These are phyloP conservation scores for Penicillium longicatenatum DNA, from an alignment of 495 filamentous ascomycete species.

Conservation along the genomic window DNA sequence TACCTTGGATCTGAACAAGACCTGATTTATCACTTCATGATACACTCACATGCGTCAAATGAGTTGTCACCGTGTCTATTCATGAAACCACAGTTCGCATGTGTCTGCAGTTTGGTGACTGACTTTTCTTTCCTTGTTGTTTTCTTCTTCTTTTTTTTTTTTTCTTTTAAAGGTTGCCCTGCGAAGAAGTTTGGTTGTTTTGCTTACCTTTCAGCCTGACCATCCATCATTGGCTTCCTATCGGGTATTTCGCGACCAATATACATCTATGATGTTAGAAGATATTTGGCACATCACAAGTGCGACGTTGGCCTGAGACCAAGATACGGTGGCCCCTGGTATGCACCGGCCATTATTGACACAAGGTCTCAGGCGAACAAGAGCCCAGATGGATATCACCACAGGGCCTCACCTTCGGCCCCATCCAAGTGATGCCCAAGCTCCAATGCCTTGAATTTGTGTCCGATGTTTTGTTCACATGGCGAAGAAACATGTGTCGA, in stretches of 20 bases:
- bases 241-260: too few relatives aligned
- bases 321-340: background rate
- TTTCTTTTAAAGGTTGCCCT: too few relatives aligned
- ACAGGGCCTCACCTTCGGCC: background rate
- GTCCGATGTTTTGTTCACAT: too few relatives aligned
- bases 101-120: too few relatives aligned
- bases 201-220: too few relatives aligned
- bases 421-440: background rate
- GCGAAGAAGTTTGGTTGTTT: too few relatives aligned
- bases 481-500: background rate
- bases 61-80: background rate
- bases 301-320: background rate
- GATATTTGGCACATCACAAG: background rate
- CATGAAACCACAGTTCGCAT: too few relatives aligned
- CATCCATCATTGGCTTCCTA: too few relatives aligned
- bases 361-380: background rate
- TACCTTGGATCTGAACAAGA: background rate
- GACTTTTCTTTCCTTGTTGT: too few relatives aligned
- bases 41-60: background rate
- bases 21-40: background rate
- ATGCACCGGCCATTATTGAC: background rate
- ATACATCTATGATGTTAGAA: too few relatives aligned
- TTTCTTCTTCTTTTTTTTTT: too few relatives aligned
- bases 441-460: too few relatives aligned
- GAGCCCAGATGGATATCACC: background rate